Conservation (phyloP, 495 filamentous ascomycete species). For the Paragyromitra xinjiangensis region DNA sequence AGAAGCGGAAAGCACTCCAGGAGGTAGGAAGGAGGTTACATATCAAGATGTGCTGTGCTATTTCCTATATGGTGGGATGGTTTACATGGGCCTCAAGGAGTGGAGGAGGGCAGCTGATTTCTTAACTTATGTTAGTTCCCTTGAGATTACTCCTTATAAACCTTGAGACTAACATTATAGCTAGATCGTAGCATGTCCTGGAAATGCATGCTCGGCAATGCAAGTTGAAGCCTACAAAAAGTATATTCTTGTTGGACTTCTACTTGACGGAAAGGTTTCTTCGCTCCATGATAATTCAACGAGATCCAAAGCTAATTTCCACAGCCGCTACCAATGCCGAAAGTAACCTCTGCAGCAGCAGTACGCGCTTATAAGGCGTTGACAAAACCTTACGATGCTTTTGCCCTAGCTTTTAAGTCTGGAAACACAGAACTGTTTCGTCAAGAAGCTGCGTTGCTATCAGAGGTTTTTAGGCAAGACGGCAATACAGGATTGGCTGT, state of each 20-base stretch:
- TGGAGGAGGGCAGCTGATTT: slow-evolving; percentile 78
- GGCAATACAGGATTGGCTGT: slow-evolving; percentile 55
- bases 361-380: slow-evolving; percentile 68
- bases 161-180: slow-evolving; percentile 17
- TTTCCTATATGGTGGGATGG: slow-evolving; percentile 78
- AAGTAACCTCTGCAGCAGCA: slow-evolving; percentile 58
- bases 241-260: slow-evolving; percentile 81
- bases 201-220: slow-evolving; percentile 53
- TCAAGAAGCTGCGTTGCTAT: slow-evolving; percentile 50
- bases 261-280: slow-evolving; percentile 72
- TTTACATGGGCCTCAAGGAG: slow-evolving; percentile 75
- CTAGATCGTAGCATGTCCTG: slow-evolving; percentile 51
- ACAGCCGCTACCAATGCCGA: slow-evolving; percentile 40
- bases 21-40: slow-evolving; percentile 60
- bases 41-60: slow-evolving; percentile 74
- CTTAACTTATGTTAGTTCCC: slow-evolving; percentile 60
- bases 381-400: slow-evolving; percentile 73
- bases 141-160: not conserved
- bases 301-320: slow-evolving; percentile 8
- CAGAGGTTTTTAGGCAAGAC: slow-evolving; percentile 55
- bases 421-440: slow-evolving; percentile 62
- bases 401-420: slow-evolving; percentile 74
- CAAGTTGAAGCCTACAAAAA: slow-evolving; percentile 88
- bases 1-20: slow-evolving; percentile 31
- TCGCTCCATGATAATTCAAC: slow-evolving; percentile 51